Percentiles rank a stretch among this genome's conserved stretches.
Conservation (phyloP, 176 grass and related monocot genomes). For the Elaeis guineensis region DNA sequence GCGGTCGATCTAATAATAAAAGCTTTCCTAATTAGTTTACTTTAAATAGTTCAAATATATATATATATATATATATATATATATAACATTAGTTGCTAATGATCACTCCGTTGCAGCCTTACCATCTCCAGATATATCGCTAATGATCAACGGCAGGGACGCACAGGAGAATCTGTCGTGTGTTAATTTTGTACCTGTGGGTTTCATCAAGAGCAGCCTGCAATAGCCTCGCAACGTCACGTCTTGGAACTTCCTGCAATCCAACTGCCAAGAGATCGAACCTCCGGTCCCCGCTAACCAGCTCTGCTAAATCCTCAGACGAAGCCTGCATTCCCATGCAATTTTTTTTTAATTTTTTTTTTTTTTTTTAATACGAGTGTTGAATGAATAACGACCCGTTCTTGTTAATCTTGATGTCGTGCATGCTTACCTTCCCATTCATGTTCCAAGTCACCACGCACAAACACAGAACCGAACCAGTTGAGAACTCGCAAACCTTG, state of each 20-base stretch:
- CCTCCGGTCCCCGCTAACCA: constrained; percentile 35
- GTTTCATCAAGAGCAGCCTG: constrained; percentile 41
- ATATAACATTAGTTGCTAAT: too few relatives aligned
- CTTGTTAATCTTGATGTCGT: not conserved
- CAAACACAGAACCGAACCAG: constrained; percentile 27
- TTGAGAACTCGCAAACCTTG: constrained; percentile 36
- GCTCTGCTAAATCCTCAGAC: constrained; percentile 35
- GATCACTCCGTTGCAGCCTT: too few relatives aligned
- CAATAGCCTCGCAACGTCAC: constrained; percentile 27
- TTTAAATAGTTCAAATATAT: too few relatives aligned
- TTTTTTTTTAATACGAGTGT: not conserved
- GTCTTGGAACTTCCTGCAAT: constrained; percentile 52
- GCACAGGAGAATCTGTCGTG: too few relatives aligned
- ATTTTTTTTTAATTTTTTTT: not conserved
- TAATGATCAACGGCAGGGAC: too few relatives aligned
- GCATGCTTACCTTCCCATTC: constrained; percentile 44
- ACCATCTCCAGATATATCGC: too few relatives aligned
- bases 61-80: too few relatives aligned
- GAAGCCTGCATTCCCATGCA: constrained; percentile 22
- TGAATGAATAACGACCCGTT: not conserved
- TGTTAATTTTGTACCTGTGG: constrained; percentile 21
- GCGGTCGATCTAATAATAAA: too few relatives aligned
- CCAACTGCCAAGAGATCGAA: constrained; percentile 55
- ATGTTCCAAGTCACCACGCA: constrained; percentile 68
- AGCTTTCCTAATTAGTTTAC: too few relatives aligned